Evolutionary conservation across 2,329 filamentous ascomycete genomes (phyloP).

Genomic region (Lizonia empirigonia): DNA sequence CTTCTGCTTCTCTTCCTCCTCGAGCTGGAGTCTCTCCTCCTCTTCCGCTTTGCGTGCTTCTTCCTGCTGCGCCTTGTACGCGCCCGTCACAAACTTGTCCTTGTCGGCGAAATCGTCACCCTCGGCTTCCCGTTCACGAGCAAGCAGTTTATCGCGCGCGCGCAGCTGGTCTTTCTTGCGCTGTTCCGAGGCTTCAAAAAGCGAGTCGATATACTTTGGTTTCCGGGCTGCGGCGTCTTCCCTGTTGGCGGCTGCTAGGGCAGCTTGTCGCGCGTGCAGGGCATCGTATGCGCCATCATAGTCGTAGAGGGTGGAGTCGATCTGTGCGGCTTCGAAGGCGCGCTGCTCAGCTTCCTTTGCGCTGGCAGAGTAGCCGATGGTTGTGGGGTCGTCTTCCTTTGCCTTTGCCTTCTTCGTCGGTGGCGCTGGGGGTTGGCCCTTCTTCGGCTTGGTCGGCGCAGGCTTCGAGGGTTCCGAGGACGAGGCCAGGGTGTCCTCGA

Average conservation of each 20-base stretch:
- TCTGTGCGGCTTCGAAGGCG: conserved; percentile 66
- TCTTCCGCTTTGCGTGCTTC: conserved; percentile 73
- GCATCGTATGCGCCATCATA: conserved; percentile 85
- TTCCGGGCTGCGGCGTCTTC: conserved; percentile 64
- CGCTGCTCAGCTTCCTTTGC: conserved; percentile 67
- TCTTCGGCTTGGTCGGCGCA: conserved; percentile 45
- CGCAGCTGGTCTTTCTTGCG: conserved; percentile 79
- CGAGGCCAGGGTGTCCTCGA: conserved; percentile 57
- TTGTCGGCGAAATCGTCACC: conserved; percentile 82
- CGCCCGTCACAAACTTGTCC: conserved; percentile 84
- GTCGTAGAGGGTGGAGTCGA: conserved; percentile 80
- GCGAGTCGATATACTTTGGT: conserved; percentile 78
- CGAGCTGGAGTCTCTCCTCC: conserved; percentile 71
- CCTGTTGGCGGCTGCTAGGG: conserved; percentile 60
- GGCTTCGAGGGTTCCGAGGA: conserved; percentile 28
- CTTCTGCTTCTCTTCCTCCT: conserved; percentile 68
- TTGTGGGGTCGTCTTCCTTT: conserved; percentile 44
- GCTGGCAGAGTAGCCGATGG: conserved; percentile 68
- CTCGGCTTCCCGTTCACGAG: conserved; percentile 77
- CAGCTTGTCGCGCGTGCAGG: conserved; percentile 63
- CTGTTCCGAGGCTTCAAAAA: conserved; percentile 74
- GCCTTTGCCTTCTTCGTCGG: conserved; percentile 47
- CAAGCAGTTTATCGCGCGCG: conserved; percentile 79
- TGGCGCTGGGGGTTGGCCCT: conserved; percentile 39
- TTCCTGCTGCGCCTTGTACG: conserved; percentile 81